phyloP scores from a whole-genome alignment of 2,329 filamentous ascomycete species.

The Clonostachys byssicola region DNA sequence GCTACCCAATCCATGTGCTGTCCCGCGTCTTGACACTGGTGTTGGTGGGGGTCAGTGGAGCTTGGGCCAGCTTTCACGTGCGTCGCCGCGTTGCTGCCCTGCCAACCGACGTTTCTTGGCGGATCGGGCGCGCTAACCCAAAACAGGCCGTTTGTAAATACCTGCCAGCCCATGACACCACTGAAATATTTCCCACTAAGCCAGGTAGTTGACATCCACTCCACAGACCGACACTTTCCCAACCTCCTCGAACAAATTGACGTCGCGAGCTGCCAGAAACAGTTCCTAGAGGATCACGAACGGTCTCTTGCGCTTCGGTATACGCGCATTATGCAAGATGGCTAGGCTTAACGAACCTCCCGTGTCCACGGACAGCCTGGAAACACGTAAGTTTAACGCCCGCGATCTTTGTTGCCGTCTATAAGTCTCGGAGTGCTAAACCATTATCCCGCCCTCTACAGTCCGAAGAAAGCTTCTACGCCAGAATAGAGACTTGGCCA shows the following conservation, averaged over 20 bases:
- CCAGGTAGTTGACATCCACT: slow-evolving; percentile 2
- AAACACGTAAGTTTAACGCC: slow-evolving; percentile 55
- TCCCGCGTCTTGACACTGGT: background rate
- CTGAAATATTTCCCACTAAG: slow-evolving; percentile 10
- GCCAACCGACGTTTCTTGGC: slow-evolving; percentile 18
- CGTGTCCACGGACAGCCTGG: slow-evolving; percentile 63
- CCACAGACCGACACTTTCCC: slow-evolving; percentile 12
- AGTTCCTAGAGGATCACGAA: too few species aligned
- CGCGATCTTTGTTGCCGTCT: background rate
- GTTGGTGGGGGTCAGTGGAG: too few species aligned
- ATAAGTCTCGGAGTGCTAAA: background rate
- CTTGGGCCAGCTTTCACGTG: too few species aligned
- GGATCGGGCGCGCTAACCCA: slow-evolving; percentile 11
- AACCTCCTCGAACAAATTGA: slow-evolving; percentile 7
- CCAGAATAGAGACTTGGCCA: slow-evolving; percentile 80
- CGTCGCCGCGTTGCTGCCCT: slow-evolving; percentile 8
- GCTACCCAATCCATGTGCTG: background rate
- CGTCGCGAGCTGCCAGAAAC: too few species aligned
- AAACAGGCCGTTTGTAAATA: slow-evolving; percentile 25
- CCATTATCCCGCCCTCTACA: slow-evolving; percentile 22
- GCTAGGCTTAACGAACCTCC: slow-evolving; percentile 76
- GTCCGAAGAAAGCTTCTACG: slow-evolving; percentile 76
- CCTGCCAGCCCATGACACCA: slow-evolving; percentile 12
- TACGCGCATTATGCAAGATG: slow-evolving; percentile 46
- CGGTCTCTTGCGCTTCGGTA: too few species aligned